Evolutionary conservation across 176 grass and related monocot species (phyloP).

Genomic region (Oryza nivara): DNA sequence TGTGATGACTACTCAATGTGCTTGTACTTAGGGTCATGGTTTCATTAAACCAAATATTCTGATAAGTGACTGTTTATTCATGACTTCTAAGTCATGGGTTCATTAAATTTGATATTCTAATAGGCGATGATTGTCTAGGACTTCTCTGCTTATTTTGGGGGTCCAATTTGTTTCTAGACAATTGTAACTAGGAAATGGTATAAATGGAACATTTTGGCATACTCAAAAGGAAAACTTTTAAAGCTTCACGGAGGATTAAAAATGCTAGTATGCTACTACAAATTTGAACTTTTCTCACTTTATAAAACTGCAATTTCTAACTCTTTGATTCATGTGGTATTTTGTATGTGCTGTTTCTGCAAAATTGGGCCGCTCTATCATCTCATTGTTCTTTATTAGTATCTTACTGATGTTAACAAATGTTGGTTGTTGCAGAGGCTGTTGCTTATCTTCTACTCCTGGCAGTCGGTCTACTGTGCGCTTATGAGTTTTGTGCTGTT

Average conservation of each 20-base stretch:
- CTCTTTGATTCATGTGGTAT: slow-evolving; percentile 25
- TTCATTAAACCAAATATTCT: slow-evolving; percentile 1
- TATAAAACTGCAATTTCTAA: slow-evolving; percentile 2
- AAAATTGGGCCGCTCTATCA: slow-evolving; percentile 16
- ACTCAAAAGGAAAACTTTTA: slow-evolving; percentile 17
- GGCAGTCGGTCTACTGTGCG: slow-evolving; percentile 85
- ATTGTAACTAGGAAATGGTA: slow-evolving; percentile 2
- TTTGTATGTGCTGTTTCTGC: slow-evolving; percentile 5
- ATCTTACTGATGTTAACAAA: slow-evolving; percentile 31
- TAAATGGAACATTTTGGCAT: background rate
- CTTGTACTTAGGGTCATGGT: background rate
- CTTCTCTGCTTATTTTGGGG: background rate
- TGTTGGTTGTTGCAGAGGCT: slow-evolving; percentile 71
- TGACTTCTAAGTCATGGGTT: background rate
- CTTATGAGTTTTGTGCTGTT: slow-evolving; percentile 96
- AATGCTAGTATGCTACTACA: slow-evolving; percentile 7
- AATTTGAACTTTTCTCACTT: background rate
- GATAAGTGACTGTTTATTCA: background rate
- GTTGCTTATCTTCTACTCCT: slow-evolving; percentile 97
- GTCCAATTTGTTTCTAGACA: slow-evolving; percentile 3
- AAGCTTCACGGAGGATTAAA: slow-evolving; percentile 9
- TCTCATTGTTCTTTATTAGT: slow-evolving; percentile 33
- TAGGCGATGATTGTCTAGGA: background rate
- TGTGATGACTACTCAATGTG: background rate
- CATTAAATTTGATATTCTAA: background rate